Evolutionary conservation across 495 filamentous ascomycete species (phyloP).

Genomic region (Xylaria curta): DNA sequence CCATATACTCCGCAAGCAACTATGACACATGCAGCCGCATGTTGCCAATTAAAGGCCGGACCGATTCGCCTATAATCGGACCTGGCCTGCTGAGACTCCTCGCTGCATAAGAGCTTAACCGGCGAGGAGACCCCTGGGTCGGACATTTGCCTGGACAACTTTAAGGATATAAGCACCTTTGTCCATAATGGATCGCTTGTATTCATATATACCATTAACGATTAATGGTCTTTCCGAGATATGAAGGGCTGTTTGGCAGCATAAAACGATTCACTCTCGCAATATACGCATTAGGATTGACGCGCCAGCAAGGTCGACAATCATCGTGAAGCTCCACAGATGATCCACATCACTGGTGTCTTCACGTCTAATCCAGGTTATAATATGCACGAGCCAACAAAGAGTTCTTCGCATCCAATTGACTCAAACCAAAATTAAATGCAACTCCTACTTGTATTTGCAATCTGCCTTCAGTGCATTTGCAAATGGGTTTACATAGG

Average conservation of each 20-base stretch:
- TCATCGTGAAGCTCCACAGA: background rate
- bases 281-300: background rate
- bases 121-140: background rate
- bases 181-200: background rate
- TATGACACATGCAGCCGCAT: background rate
- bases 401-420: background rate
- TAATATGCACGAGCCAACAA: background rate
- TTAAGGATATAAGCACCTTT: background rate
- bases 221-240: background rate
- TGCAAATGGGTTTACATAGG: background rate
- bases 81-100: too few relatives aligned
- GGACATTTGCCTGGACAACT: background rate
- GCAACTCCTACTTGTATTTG: background rate
- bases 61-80: background rate
- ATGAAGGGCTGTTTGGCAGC: too few relatives aligned
- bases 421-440: background rate
- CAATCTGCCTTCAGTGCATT: background rate
- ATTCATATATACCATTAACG: background rate
- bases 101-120: background rate
- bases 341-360: background rate
- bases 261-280: background rate
- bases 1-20: background rate
- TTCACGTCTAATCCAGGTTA: background rate
- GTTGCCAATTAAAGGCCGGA: background rate
- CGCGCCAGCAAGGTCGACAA: background rate